A percentile compares a stretch with the other conserved stretches of the same genome.
Evolutionary conservation across 2,329 filamentous ascomycete species (phyloP).

Genomic region (Colletotrichum sp.): DNA sequence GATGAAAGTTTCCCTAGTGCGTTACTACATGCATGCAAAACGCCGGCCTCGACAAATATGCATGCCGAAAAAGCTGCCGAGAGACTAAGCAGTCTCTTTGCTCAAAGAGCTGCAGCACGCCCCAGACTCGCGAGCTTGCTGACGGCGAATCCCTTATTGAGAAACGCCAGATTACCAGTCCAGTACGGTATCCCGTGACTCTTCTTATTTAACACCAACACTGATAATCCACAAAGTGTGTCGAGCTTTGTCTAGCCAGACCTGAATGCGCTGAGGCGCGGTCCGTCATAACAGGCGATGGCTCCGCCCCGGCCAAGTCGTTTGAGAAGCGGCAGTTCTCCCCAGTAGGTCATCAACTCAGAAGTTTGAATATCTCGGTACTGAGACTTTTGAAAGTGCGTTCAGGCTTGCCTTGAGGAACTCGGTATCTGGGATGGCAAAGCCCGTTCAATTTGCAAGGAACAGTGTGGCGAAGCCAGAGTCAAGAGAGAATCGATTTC

Average conservation of each 20-base stretch:
- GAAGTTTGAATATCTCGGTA: neutral
- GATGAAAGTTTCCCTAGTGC: neutral
- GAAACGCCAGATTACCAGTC: neutral
- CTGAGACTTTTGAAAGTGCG: neutral
- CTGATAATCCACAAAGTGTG: neutral
- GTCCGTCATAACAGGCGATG: neutral
- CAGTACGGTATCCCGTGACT: rapidly evolving
- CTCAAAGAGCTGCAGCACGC: neutral
- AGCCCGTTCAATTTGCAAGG: neutral
- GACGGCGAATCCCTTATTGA: rapidly evolving
- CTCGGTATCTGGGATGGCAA: neutral
- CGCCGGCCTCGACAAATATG: neutral
- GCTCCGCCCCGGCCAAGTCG: neutral
- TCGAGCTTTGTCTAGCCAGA: neutral
- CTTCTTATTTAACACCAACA: neutral
- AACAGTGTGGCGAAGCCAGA: neutral
- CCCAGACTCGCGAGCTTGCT: neutral
- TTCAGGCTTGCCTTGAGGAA: neutral
- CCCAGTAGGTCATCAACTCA: neutral
- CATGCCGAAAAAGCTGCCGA: rapidly evolving
- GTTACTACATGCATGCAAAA: neutral
- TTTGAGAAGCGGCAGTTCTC: neutral
- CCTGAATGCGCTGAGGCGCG: neutral
- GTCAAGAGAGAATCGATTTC: neutral
- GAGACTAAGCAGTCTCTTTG: neutral